Evolutionary conservation across 2,329 filamentous ascomycete species (phyloP).

Genomic region (Fusarium humuli): DNA sequence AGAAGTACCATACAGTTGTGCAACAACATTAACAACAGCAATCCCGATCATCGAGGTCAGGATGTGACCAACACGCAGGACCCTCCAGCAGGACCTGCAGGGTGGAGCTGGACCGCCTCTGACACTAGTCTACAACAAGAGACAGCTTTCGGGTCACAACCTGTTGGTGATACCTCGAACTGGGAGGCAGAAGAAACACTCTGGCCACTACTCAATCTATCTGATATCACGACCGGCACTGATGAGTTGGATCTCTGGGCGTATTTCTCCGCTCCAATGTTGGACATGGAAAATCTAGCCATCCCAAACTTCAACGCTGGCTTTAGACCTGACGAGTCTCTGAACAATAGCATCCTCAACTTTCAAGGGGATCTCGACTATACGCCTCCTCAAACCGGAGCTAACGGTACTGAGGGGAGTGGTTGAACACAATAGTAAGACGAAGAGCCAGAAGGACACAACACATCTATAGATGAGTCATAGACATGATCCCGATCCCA

Average conservation of each 20-base stretch:
- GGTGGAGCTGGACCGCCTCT: background rate
- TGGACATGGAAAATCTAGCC: background rate
- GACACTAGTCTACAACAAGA: background rate
- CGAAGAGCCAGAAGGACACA: background rate
- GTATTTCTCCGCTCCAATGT: slow-evolving; percentile 11
- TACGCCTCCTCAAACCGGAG: background rate
- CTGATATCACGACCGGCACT: background rate
- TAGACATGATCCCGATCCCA: background rate
- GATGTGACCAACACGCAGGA: background rate
- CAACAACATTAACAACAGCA: too few relatives aligned
- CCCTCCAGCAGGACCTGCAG: background rate
- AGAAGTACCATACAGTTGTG: fast-evolving
- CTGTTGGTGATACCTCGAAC: background rate
- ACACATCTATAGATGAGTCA: background rate
- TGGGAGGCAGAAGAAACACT: background rate
- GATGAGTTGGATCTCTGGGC: slow-evolving; percentile 17
- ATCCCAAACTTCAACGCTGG: background rate
- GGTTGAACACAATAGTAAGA: background rate
- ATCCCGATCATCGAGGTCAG: background rate
- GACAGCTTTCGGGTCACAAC: background rate
- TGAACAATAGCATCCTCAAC: slow-evolving; percentile 11
- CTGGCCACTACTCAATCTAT: slow-evolving; percentile 7
- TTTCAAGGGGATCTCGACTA: slow-evolving; percentile 12
- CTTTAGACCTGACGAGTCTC: background rate
- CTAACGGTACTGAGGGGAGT: background rate